Evolutionary conservation across 2,329 filamentous ascomycete genomes (phyloP), one percentile per base, ranked within the genome.

Genomic region (Exophiala spinifera): DNA sequence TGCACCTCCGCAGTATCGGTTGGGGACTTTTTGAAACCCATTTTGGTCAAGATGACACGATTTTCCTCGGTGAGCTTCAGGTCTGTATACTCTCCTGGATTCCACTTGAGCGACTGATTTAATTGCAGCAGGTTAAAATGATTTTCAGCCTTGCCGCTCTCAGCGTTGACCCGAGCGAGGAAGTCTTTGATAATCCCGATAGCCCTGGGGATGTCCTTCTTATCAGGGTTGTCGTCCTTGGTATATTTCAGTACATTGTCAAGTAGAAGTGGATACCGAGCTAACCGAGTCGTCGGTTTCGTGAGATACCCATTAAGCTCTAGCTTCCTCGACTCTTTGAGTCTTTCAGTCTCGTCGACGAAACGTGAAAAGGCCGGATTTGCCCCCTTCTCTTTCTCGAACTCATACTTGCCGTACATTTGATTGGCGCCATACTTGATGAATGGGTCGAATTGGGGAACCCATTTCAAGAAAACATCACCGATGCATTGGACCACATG

Each of bases 301-400:
- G 94, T 99, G 49, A 99, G 78, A 68, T 99, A 99, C 63, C 94
- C 94, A 70, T 99, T 99, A 55, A 99, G 78, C 72, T 99, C 94
- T 44, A 99, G 79, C 73, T 99, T 99, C 61, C 94, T 84, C 4
- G 92, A 97, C 71, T 99, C 94, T 70, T 96, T 96, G 64, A 95
- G 83, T 55, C 94, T 82, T 72, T 99, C 94, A 4, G 95, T 95
- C 70, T 97, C 91, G 62, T 99, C 94, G 21, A 97, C 94, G 64
- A 97, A 96, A 66, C 88, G 89, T 48, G 87, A 78, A 70, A 99
- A 99, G 37, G 82, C 83, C 1, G 86, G 82, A 65, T 99, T 99
- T 53, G 85, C 82, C 14, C 88, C 86, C 64, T 94, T 89, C 74
- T 99, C 94, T 66, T 94, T 94, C 72, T 99, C 94, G 69, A 97